Evolutionary conservation across 768 basidiomycete species (phyloP).

Genomic region (Gautieria morchelliformis): DNA sequence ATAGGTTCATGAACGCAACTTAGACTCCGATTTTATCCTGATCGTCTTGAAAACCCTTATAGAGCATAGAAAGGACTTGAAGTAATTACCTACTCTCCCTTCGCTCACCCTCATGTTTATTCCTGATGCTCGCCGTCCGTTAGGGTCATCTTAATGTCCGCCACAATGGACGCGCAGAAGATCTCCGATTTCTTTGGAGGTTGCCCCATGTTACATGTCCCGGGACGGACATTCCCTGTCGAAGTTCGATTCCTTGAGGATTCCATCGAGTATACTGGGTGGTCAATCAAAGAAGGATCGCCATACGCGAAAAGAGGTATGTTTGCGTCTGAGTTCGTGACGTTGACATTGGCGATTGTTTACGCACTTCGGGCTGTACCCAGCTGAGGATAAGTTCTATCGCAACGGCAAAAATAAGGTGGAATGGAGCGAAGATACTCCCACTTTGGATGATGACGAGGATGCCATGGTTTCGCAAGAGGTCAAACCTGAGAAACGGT

Average conservation of each 20-base stretch:
- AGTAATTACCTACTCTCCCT: conserved; percentile 33
- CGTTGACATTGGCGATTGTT: neutral
- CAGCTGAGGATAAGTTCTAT: conserved; percentile 57
- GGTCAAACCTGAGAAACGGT: conserved; percentile 65
- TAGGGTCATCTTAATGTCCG: conserved; percentile 93
- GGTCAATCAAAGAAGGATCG: conserved; percentile 72
- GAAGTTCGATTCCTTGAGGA: conserved; percentile 82
- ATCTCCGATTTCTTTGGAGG: conserved; percentile 83
- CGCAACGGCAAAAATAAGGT: conserved; percentile 43
- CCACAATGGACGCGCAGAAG: conserved; percentile 88
- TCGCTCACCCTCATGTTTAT: neutral
- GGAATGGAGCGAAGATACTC: conserved; percentile 77
- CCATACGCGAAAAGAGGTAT: conserved; percentile 68
- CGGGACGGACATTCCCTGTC: conserved; percentile 93
- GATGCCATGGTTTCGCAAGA: conserved; percentile 28
- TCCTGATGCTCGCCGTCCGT: neutral
- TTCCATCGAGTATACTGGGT: conserved; percentile 71
- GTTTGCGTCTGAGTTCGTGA: conserved; percentile 16
- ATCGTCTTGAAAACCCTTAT: conserved; percentile 86
- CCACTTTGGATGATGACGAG: conserved; percentile 63
- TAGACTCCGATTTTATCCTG: conserved; percentile 94
- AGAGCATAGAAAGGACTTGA: conserved; percentile 69
- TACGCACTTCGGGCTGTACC: neutral
- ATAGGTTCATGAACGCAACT: conserved; percentile 90
- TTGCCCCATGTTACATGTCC: conserved; percentile 73